Conservation (phyloP, 345 rosid genomes). For the Combretum micranthum region DNA sequence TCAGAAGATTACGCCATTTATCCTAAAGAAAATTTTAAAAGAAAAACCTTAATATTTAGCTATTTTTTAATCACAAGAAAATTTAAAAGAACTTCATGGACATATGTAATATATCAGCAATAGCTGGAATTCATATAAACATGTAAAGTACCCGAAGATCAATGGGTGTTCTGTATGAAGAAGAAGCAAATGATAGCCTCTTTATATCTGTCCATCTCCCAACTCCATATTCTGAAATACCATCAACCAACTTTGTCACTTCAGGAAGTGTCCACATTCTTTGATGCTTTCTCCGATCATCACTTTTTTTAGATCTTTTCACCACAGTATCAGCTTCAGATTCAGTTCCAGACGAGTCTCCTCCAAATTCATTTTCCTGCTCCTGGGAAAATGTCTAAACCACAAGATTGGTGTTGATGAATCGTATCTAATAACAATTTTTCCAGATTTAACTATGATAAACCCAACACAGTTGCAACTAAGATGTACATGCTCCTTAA, state of each 20-base stretch:
- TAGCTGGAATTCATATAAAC: no score
- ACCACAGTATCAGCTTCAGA: slow-evolving; percentile 41
- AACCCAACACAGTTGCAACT: no score
- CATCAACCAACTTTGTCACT: slow-evolving; percentile 76
- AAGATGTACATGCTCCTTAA: no score
- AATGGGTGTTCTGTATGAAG: slow-evolving; percentile 69
- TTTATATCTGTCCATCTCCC: slow-evolving; percentile 95
- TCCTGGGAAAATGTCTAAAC: not conserved
- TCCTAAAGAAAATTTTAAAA: slow-evolving; percentile 42
- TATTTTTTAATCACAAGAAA: slow-evolving; percentile 7
- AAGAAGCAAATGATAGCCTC: slow-evolving; percentile 50
- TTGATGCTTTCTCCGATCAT: slow-evolving; percentile 83
- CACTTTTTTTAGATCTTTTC: slow-evolving; percentile 30
- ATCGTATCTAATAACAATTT: not conserved
- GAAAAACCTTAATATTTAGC: not conserved
- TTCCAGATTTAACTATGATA: no score
- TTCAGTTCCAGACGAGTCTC: slow-evolving; percentile 40
- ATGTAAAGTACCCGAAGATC: slow-evolving; percentile 72
- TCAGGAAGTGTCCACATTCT: slow-evolving; percentile 79
- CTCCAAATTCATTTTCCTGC: slow-evolving; percentile 40
- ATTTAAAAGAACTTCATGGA: slow-evolving; percentile 5
- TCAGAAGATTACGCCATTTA: slow-evolving; percentile 91
- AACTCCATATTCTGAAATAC: slow-evolving; percentile 76
- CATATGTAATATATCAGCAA: slow-evolving; percentile 1
- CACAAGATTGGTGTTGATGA: not conserved